Evolutionary conservation across 441 rosid species (phyloP), one percentile per base, ranked within the genome.

Genomic region (Arabidopsis lyrata): DNA sequence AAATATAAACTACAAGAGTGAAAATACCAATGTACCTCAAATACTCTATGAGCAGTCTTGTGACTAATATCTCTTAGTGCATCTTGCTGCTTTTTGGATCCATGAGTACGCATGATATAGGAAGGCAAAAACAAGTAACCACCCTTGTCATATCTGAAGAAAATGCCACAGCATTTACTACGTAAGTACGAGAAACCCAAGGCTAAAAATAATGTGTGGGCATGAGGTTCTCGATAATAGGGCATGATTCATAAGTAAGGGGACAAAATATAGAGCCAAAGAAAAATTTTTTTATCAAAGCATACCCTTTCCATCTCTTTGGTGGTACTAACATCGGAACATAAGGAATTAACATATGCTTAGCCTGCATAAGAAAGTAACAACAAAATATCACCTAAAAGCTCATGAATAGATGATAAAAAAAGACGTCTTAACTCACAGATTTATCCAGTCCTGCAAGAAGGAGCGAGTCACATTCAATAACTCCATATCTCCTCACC

Each of bases 291-390:
- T 16, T 35, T 8, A 15, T 56, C 63, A 66, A 44, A 73, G 13
- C 85, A 63, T 94, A 94, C 98, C 96, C 91, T 86, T 84, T 87
- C 96, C 98, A 94, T 81, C 84, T 94, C 81, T 80, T 90, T 52
- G 98, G 98, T 68, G 98, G 98, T 68, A 94, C 85, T 79, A 94
- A 78, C 98, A 94, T 94, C 24, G 98, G 98, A 72, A 91, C 85
- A 70, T 90, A 94, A 39, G 95, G 96, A 79, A 90, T 86, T 79
- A 87, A 20, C 92, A 90, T 85, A 81, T 91, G 97, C 85, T 83
- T 90, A 74, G 90, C 97, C 96, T 94, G 90, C 91, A 90, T 61
- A 10, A 66, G 54, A 61, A 32, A 45, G 36, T 4, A 60, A 45
- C 15, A 70, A 6, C 31, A 11, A 36, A 66, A 45, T 27, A 44